Percentiles rank a stretch among this genome's conserved stretches.
Evolutionary conservation across 331 rosid species (phyloP).

Genomic region (Telfairia occidentalis): DNA sequence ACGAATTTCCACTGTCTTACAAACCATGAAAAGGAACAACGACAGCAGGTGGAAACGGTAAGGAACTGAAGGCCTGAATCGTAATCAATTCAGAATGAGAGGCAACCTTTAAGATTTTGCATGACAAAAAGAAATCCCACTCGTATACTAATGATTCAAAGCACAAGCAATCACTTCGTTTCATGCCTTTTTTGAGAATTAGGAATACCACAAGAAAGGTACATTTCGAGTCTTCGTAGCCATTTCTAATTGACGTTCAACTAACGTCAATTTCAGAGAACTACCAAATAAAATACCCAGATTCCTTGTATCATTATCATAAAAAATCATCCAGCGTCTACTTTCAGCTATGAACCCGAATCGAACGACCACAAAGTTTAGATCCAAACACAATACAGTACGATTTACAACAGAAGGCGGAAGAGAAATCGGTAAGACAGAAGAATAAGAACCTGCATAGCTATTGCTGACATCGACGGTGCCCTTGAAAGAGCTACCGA

Average conservation of each 20-base stretch:
- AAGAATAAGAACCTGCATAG: slow-evolving; percentile 49
- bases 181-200: not conserved
- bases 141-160: not conserved
- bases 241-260: not conserved
- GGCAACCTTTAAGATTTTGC: not conserved
- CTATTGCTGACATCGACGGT: slow-evolving; percentile 90
- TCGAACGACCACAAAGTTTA: not conserved
- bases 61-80: not conserved
- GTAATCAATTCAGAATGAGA: not conserved
- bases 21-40: not conserved
- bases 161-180: not conserved
- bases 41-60: not conserved
- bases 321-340: not conserved
- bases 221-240: not conserved
- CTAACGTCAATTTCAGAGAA: not conserved
- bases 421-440: not conserved
- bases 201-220: not conserved
- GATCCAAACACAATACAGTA: slow-evolving; percentile 6
- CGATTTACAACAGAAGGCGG: not conserved
- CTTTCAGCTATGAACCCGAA: not conserved
- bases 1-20: not conserved
- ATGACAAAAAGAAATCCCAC: no score
- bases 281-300: not conserved
- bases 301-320: not conserved
- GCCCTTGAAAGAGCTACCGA: slow-evolving; percentile 72